Evolutionary conservation across 169 alveolate genomes (phyloP).

Genomic region (Plasmodium blacklocki): DNA sequence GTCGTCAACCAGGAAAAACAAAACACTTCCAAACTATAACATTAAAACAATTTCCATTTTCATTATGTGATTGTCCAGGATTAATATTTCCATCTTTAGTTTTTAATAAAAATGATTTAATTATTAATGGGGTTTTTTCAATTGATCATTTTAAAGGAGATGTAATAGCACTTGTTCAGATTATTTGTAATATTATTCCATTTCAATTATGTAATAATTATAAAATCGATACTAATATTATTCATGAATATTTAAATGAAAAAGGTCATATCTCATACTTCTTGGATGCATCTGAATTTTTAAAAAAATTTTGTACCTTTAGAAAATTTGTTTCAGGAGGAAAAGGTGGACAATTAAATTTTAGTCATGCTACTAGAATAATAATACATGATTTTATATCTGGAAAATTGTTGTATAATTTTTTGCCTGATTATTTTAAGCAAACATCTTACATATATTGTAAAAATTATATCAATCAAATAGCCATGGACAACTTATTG

Average conservation of each 20-base stretch:
- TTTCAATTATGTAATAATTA: constrained; percentile 82
- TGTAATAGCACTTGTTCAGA: constrained; percentile 92
- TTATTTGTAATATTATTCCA: constrained; percentile 95
- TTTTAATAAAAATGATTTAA: constrained; percentile 96
- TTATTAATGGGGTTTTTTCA: constrained; percentile 96
- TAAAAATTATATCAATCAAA: background rate
- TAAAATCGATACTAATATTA: constrained; percentile 73
- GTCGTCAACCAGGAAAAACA: constrained; percentile 98
- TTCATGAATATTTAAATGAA: constrained; percentile 60
- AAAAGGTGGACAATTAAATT: constrained; percentile 95
- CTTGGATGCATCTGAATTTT: constrained; percentile 87
- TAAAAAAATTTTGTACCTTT: constrained; percentile 86
- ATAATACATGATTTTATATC: constrained; percentile 94
- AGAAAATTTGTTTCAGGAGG: constrained; percentile 91
- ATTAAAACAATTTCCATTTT: constrained; percentile 85
- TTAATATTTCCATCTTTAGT: constrained; percentile 98
- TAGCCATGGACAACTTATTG: too few species aligned
- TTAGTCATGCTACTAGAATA: constrained; percentile 95
- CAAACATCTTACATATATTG: constrained; percentile 1
- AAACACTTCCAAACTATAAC: constrained; percentile 96
- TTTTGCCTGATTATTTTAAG: constrained; percentile 74
- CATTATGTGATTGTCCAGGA: constrained; percentile 97
- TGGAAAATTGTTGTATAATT: constrained; percentile 93
- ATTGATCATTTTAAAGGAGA: constrained; percentile 96
- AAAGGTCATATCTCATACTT: constrained; percentile 82